phyloP scores from a whole-genome alignment of 768 basidiomycete species.

The Termitomyces sp. region DNA sequence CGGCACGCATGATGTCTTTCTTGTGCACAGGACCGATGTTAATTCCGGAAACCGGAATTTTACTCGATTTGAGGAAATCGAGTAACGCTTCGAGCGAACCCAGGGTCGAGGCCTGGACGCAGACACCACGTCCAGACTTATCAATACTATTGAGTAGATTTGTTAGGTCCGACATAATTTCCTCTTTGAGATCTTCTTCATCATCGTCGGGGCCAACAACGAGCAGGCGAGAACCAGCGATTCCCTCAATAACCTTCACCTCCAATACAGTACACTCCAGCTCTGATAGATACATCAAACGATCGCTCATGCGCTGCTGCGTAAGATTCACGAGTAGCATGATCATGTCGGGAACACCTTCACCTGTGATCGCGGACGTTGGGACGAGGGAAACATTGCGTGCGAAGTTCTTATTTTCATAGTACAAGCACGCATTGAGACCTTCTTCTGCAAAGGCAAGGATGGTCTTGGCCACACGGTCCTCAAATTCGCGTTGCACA shows the following conservation, averaged over 20 bases:
- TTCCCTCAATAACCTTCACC: slow-evolving; percentile 98
- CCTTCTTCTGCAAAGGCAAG: slow-evolving; percentile 96
- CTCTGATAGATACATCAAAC: slow-evolving; percentile 77
- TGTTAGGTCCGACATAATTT: slow-evolving; percentile 95
- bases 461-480: slow-evolving; percentile 78
- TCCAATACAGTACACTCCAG: slow-evolving; percentile 97
- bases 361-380: slow-evolving; percentile 96
- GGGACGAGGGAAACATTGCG: slow-evolving; percentile 95
- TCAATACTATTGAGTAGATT: slow-evolving; percentile 85
- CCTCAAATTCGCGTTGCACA: slow-evolving; percentile 90
- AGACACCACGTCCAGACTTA: slow-evolving; percentile 94
- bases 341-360: slow-evolving; percentile 99
- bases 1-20: slow-evolving; percentile 88
- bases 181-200: slow-evolving; percentile 89
- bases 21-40: slow-evolving; percentile 98
- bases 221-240: slow-evolving; percentile 91
- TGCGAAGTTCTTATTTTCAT: slow-evolving; percentile 94
- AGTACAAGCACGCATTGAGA: slow-evolving; percentile 91
- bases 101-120: slow-evolving; percentile 94
- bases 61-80: slow-evolving; percentile 91
- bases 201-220: slow-evolving; percentile 93
- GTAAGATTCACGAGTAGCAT: slow-evolving; percentile 97
- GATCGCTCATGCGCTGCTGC: slow-evolving; percentile 96
- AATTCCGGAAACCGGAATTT: slow-evolving; percentile 96
- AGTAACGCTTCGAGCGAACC: slow-evolving; percentile 95